Percentiles rank a stretch among this genome's conserved stretches.
Evolutionary conservation across 148 eudicot species (phyloP).

Genomic region (Camellia lanceoleosa): DNA sequence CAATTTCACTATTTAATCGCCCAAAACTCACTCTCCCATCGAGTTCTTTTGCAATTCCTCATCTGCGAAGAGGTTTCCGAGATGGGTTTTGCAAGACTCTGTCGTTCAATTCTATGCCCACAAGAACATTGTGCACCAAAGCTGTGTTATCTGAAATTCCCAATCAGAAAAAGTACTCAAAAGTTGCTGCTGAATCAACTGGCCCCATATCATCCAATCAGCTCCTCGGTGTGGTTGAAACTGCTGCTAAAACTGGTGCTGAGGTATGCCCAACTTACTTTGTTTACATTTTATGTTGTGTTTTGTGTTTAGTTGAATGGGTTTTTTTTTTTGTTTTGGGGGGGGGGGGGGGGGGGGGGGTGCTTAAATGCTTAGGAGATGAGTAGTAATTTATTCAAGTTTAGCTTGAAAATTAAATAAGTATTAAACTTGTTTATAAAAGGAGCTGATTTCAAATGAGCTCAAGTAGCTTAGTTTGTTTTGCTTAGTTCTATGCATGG

Average conservation of each 20-base stretch:
- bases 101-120: conserved; percentile 6
- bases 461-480: too few species aligned
- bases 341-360: too few species aligned
- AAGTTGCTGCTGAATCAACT: conserved; percentile 57
- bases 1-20: conserved; percentile 17
- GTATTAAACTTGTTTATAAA: too few species aligned
- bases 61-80: conserved; percentile 3
- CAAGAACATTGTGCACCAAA: conserved; percentile 21
- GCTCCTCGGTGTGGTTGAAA: conserved; percentile 60
- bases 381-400: too few species aligned
- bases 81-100: conserved; percentile 23
- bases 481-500: too few species aligned
- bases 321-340: too few species aligned
- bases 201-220: conserved; percentile 56
- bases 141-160: conserved; percentile 42
- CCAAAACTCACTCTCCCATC: conserved; percentile 1
- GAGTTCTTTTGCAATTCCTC: conserved; percentile 2
- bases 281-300: too few species aligned
- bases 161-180: conserved; percentile 36
- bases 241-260: conserved; percentile 88
- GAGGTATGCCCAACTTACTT: conserved; percentile 34
- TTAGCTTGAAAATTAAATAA: too few species aligned
- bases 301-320: too few species aligned
- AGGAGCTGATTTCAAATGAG: too few species aligned
- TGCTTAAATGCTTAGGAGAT: too few species aligned